Base-by-base conservation (phyloP, 2,329 filamentous ascomycete species). In the Penicillium olsonii region DNA sequence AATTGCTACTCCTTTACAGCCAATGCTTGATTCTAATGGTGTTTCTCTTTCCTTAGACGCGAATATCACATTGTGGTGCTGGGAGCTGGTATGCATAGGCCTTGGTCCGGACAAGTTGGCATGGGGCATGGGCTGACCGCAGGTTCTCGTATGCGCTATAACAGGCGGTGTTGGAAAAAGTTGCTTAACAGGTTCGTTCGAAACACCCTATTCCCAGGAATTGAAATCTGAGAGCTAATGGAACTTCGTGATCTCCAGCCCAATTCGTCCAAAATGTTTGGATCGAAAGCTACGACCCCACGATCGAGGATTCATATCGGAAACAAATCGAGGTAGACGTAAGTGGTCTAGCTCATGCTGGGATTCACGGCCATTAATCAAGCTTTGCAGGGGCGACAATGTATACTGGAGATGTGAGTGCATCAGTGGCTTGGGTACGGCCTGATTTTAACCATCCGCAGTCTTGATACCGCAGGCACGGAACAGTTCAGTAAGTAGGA, bases 251-350 rank as follows among this genome's bases (percentile, higher is more conserved):
- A 11, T n/a, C 61, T 57, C 64, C 65, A 90, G 90, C 91, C 64
- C 90, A 95, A 78, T 95, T 95, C 65, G 90, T 95, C 44, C 90
- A 94, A 72, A 92, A 94, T 75, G 87, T 95, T 63, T 95, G 90
- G 88, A 92, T 95, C 68, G 90, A 95, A 72, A 89, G 86, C 69
- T 92, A 92, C 69, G 88, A 92, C 73, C 88, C 88, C 37, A 92
- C 88, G 55, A 92, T 92, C 70, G 88, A 92, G 72, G 88, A 92
- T 71, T 92, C 88, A 52, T 92, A 92, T 70, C 83, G 88, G 62
- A 92, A 92, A 75, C 88, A 92, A 71, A 87, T 92, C 53, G 88
- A 91, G 61, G 88, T 96, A 55, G 90, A 96, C 79, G 90, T 94
- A 76, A 79, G 88, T 82, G 18, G 42, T 42, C 41, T 37, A 31